Conservation (phyloP, 495 filamentous ascomycete species). For the Xylaria longipes region DNA sequence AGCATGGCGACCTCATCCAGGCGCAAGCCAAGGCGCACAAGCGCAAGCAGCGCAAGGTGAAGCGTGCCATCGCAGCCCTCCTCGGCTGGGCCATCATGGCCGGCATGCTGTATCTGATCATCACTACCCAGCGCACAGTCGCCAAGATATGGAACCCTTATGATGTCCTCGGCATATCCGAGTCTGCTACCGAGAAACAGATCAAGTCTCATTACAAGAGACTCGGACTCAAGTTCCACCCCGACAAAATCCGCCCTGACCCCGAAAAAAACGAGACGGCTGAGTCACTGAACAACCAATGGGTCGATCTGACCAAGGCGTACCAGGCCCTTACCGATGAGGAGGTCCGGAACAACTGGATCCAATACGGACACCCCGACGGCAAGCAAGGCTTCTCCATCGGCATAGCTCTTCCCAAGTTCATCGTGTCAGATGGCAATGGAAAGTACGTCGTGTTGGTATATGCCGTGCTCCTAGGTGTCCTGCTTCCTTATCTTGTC, state of each 20-base stretch:
- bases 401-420: slow-evolving; percentile 92
- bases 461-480: slow-evolving; percentile 85
- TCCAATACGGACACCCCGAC: slow-evolving; percentile 94
- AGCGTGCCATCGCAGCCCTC: slow-evolving; percentile 78
- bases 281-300: slow-evolving; percentile 82
- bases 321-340: slow-evolving; percentile 98
- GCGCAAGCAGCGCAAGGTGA: slow-evolving; percentile 86
- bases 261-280: slow-evolving; percentile 86
- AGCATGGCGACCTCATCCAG: slow-evolving; percentile 84
- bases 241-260: slow-evolving; percentile 87
- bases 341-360: slow-evolving; percentile 94
- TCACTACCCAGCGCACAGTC: slow-evolving; percentile 72
- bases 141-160: slow-evolving; percentile 95
- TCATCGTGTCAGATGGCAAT: slow-evolving; percentile 90
- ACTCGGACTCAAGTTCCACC: slow-evolving; percentile 86
- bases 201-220: slow-evolving; percentile 90
- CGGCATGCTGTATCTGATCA: slow-evolving; percentile 90
- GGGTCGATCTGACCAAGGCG: slow-evolving; percentile 93
- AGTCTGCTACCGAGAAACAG: slow-evolving; percentile 83
- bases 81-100: slow-evolving; percentile 84
- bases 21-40: slow-evolving; percentile 84
- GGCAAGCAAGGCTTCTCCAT: slow-evolving; percentile 98
- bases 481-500: slow-evolving; percentile 89
- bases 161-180: slow-evolving; percentile 84
- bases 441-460: slow-evolving; percentile 94